Evolutionary conservation across 306 rosid species (phyloP).

Genomic region (Pachyrhizus erosus): DNA sequence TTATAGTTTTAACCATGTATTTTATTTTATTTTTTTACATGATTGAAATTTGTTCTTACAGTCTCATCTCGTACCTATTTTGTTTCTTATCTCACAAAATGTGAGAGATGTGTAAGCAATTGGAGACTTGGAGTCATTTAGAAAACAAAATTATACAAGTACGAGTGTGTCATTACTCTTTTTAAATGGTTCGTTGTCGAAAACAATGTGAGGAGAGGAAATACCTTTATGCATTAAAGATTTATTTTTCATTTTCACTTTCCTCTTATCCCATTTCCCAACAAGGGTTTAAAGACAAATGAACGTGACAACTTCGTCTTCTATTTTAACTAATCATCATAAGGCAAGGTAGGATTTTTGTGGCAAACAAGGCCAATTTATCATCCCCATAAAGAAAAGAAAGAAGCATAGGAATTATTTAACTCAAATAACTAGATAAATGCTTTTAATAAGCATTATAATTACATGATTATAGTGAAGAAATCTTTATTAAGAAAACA

Average conservation of each 20-base stretch:
- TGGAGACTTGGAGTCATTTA: neutral
- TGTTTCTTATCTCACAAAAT: neutral
- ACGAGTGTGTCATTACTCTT: neutral
- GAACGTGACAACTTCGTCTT: neutral
- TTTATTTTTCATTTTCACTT: neutral
- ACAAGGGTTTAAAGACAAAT: neutral
- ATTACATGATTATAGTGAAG: neutral
- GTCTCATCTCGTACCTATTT: neutral
- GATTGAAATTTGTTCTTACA: neutral
- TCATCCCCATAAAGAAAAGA: neutral
- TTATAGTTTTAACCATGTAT: neutral
- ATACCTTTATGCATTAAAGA: neutral
- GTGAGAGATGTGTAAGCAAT: neutral
- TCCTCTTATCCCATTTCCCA: neutral
- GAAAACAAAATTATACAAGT: neutral
- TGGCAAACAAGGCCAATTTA: neutral
- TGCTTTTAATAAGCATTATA: neutral
- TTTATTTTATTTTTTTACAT: neutral
- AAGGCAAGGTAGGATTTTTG: neutral
- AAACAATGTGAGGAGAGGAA: neutral
- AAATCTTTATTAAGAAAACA: neutral
- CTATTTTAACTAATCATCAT: neutral
- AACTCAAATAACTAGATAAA: neutral
- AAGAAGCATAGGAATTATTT: neutral
- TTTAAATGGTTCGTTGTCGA: neutral